phyloP scores from a whole-genome alignment of 169 alveolate species.

The Plasmodium cynomolgi region DNA sequence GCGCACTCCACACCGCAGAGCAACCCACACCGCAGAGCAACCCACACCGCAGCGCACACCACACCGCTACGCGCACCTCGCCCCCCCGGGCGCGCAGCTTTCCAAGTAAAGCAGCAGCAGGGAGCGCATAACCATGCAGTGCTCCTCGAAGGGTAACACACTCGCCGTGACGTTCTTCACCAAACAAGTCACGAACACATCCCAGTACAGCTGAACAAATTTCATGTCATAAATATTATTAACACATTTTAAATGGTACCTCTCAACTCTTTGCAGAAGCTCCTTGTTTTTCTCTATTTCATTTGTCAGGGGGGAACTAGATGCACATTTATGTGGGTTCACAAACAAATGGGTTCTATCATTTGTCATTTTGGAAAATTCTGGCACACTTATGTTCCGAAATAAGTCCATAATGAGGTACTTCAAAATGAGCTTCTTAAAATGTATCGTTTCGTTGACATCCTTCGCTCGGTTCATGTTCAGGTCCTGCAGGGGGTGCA shows the following conservation, averaged over 20 bases:
- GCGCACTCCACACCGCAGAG: neutral
- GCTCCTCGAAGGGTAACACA: slow-evolving; percentile 35
- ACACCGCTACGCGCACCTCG: neutral
- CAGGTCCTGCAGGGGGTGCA: slow-evolving; percentile 22
- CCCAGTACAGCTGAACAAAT: slow-evolving; percentile 33
- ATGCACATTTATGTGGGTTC: neutral
- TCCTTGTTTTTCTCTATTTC: neutral
- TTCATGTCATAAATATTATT: slow-evolving; percentile 39
- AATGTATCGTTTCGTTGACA: neutral
- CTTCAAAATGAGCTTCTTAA: slow-evolving; percentile 40
- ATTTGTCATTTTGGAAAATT: neutral
- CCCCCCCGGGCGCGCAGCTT: neutral
- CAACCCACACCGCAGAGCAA: neutral
- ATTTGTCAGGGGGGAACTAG: neutral
- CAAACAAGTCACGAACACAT: slow-evolving; percentile 39
- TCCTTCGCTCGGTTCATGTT: slow-evolving; percentile 25
- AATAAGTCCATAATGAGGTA: slow-evolving; percentile 52
- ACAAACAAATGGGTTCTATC: neutral
- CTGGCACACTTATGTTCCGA: neutral
- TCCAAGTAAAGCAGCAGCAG: slow-evolving; percentile 41
- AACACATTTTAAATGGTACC: slow-evolving; percentile 28
- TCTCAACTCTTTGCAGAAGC: slow-evolving; percentile 19
- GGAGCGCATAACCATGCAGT: slow-evolving; percentile 27
- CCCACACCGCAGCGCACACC: neutral
- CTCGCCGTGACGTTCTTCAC: slow-evolving; percentile 40